A percentile compares a stretch with the other conserved stretches of the same genome.
phyloP scores from a whole-genome alignment of 805 yeast species.

The Ogataea pini region DNA sequence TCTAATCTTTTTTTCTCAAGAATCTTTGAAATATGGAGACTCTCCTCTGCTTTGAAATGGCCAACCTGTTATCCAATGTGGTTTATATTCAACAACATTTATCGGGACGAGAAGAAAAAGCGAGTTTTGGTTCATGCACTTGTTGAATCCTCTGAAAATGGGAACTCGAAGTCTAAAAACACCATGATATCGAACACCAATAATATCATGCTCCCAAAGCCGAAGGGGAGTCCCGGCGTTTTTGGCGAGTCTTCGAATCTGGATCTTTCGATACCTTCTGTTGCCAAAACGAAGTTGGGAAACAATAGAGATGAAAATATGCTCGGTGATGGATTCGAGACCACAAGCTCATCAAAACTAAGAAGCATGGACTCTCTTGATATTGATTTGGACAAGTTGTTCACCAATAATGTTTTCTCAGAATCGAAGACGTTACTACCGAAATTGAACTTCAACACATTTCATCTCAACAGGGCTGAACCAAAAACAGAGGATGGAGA shows the following conservation, averaged over 20 bases:
- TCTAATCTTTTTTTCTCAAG: constrained; percentile 27
- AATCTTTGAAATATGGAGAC: constrained; percentile 35
- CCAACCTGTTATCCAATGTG: constrained; percentile 56
- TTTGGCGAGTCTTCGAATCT: constrained; percentile 2
- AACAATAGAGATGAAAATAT: constrained; percentile 4
- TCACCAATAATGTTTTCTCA: constrained; percentile 29
- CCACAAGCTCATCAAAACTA: constrained; percentile 8
- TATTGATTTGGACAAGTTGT: constrained; percentile 26
- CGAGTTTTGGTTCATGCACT: constrained; percentile 13
- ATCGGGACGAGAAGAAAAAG: constrained; percentile 32
- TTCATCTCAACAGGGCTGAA: background rate
- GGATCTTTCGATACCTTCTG: constrained; percentile 12
- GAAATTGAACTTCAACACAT: constrained; percentile 18
- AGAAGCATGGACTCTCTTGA: constrained; percentile 18
- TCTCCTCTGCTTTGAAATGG: constrained; percentile 52
- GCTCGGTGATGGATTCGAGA: constrained; percentile 2
- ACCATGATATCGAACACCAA: constrained; percentile 17
- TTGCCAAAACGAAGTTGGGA: constrained; percentile 15
- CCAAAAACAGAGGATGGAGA: background rate
- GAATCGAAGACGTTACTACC: constrained; percentile 22
- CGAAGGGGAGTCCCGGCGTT: background rate
- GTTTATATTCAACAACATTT: constrained; percentile 48
- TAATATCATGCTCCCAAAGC: constrained; percentile 14
- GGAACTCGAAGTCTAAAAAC: constrained; percentile 1
- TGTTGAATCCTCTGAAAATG: constrained; percentile 6